Percentiles rank a stretch among this genome's conserved stretches.
These are phyloP conservation scores for Ceratocystis diversiconidia DNA, from an alignment of 2,329 filamentous ascomycete species.

Conservation along the genomic window DNA sequence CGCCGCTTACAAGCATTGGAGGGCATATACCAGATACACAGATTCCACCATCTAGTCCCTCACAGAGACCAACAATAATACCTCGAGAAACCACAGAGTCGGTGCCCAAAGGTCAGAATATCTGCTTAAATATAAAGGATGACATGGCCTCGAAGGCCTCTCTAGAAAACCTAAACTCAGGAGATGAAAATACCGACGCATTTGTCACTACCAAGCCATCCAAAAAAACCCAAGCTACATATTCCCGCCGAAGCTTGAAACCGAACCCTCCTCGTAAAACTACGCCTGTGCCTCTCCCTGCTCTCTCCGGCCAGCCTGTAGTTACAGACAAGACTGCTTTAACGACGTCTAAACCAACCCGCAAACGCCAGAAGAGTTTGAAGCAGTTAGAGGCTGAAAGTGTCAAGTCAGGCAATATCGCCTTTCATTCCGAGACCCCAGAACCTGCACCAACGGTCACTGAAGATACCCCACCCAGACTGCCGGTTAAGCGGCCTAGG, in stretches of 20 bases:
- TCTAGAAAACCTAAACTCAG: background rate
- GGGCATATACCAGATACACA: constrained; percentile 16
- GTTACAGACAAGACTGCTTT: background rate
- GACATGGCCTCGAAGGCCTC: background rate
- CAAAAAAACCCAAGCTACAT: constrained; percentile 7
- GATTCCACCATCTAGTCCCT: background rate
- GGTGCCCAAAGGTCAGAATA: background rate
- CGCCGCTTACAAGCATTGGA: constrained; percentile 9
- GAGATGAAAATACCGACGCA: background rate
- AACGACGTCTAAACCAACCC: background rate
- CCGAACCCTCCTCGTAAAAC: constrained; percentile 3
- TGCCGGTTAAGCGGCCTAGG: constrained; percentile 1
- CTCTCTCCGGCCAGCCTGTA: background rate
- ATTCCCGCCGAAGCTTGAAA: background rate
- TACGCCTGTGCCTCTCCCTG: constrained; percentile 7
- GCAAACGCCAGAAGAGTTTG: background rate
- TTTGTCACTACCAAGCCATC: background rate
- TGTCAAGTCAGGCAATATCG: background rate
- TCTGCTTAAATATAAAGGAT: background rate
- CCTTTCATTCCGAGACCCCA: background rate
- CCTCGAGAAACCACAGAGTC: background rate
- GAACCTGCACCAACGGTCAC: background rate
- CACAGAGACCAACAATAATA: background rate
- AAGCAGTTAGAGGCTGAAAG: background rate
- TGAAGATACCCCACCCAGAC: constrained; percentile 4